Percentiles rank a stretch among this genome's conserved stretches.
phyloP scores from a whole-genome alignment of 768 basidiomycete genomes.

The Termitomyces sp. region DNA sequence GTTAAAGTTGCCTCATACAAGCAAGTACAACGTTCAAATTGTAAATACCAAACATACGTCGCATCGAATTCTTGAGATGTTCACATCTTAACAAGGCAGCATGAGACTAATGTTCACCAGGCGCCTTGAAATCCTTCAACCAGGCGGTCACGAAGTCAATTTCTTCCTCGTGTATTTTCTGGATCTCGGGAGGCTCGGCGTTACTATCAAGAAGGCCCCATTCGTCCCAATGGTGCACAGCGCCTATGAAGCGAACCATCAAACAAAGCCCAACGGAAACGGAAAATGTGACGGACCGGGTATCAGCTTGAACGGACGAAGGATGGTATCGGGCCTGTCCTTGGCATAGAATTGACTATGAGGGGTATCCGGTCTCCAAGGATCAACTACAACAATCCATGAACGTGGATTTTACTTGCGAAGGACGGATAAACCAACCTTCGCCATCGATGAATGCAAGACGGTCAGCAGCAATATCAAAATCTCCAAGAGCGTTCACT shows the following conservation, averaged over 20 bases:
- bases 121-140: slow-evolving; percentile 47
- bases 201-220: slow-evolving; percentile 60
- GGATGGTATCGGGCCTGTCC: slow-evolving; percentile 63
- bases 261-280: not conserved
- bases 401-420: not conserved
- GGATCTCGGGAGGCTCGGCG: slow-evolving; percentile 74
- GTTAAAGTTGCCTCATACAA: not conserved
- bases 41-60: not conserved
- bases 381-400: slow-evolving; percentile 54
- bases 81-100: not conserved
- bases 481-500: slow-evolving; percentile 85
- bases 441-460: slow-evolving; percentile 88
- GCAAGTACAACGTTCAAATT: not conserved
- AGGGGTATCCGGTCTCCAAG: slow-evolving; percentile 85
- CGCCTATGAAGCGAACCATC: slow-evolving; percentile 33
- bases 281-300: slow-evolving; percentile 40
- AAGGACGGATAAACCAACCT: slow-evolving; percentile 33
- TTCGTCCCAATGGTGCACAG: slow-evolving; percentile 74
- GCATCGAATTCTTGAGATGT: not conserved
- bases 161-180: slow-evolving; percentile 76
- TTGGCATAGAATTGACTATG: slow-evolving; percentile 65
- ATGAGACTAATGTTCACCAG: slow-evolving; percentile 12
- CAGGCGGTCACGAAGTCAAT: slow-evolving; percentile 75
- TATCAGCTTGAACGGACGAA: slow-evolving; percentile 83
- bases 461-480: slow-evolving; percentile 71